These are phyloP conservation scores for Trichoderma atrobrunneum DNA, from an alignment of 2,329 filamentous ascomycete genomes.

Conservation along the genomic window DNA sequence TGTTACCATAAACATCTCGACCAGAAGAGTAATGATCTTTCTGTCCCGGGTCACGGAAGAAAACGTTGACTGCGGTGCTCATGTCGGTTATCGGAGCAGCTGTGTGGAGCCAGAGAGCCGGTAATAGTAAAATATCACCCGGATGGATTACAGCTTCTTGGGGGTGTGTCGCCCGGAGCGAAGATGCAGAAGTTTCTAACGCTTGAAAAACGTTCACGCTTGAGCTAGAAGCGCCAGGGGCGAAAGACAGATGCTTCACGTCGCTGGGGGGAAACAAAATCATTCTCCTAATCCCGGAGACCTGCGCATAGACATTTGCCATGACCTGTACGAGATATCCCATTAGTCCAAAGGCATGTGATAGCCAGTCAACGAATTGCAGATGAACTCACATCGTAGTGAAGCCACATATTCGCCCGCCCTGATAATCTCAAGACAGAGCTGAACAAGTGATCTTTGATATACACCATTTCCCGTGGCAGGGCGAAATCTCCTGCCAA, in stretches of 20 bases:
- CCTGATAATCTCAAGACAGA: slow-evolving; percentile 78
- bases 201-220: slow-evolving; percentile 67
- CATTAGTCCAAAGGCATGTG: slow-evolving; percentile 3
- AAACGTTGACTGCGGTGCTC: slow-evolving; percentile 84
- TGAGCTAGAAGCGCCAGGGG: slow-evolving; percentile 76
- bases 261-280: slow-evolving; percentile 77
- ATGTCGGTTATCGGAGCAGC: slow-evolving; percentile 56
- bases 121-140: slow-evolving; percentile 78
- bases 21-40: slow-evolving; percentile 64
- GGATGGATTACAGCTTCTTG: slow-evolving; percentile 63
- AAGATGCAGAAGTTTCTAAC: slow-evolving; percentile 38
- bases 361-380: neutral
- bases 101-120: slow-evolving; percentile 81
- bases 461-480: slow-evolving; percentile 58
- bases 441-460: slow-evolving; percentile 66
- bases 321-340: slow-evolving; percentile 59
- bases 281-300: slow-evolving; percentile 69
- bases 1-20: slow-evolving; percentile 83
- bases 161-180: slow-evolving; percentile 54
- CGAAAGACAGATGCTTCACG: slow-evolving; percentile 65
- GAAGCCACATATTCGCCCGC: slow-evolving; percentile 81
- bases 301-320: slow-evolving; percentile 81
- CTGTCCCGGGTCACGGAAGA: slow-evolving; percentile 68
- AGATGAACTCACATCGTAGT: slow-evolving; percentile 66
- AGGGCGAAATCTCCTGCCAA: slow-evolving; percentile 69